Conservation (phyloP, 169 alveolate genomes). For the Plasmodium fragile region DNA sequence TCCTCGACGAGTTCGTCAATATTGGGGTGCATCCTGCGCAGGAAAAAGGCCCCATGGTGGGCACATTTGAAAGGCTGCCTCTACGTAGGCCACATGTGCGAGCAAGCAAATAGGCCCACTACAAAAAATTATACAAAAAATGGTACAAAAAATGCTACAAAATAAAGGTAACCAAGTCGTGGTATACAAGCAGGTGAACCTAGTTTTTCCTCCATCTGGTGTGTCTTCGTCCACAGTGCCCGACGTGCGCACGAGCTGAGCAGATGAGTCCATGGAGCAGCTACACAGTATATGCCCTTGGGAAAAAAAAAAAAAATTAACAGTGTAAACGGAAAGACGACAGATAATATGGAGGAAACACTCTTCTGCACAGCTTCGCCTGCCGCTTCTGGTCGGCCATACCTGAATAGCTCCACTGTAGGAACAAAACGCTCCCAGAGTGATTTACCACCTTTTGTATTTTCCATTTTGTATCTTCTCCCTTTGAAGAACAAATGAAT, state of each 20-base stretch:
- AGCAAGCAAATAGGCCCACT: not conserved
- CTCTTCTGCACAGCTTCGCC: not conserved
- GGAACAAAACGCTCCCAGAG: constrained; percentile 39
- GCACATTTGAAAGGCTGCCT: not conserved
- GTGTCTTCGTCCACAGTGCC: constrained; percentile 9
- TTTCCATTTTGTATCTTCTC: constrained; percentile 32
- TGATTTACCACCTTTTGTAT: constrained; percentile 44
- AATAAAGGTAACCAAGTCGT: not conserved
- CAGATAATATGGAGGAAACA: not conserved
- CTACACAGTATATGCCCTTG: constrained; percentile 56
- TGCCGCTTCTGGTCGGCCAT: not conserved
- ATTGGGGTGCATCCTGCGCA: not conserved
- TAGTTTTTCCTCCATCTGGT: not conserved
- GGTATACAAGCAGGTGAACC: constrained; percentile 2
- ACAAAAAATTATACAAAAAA: not conserved
- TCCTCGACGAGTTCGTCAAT: constrained; percentile 19
- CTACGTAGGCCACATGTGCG: not conserved
- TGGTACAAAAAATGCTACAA: not conserved
- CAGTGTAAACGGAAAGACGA: not conserved
- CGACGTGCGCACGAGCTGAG: constrained; percentile 28
- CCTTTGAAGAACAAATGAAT: constrained; percentile 71
- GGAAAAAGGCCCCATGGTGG: not conserved
- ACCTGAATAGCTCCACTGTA: constrained; percentile 67
- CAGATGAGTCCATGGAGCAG: constrained; percentile 38
- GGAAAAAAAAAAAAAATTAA: not conserved